phyloP scores from a whole-genome alignment of 1,139 yeast species.

The Hemisphaericaspora xylofermentans region DNA sequence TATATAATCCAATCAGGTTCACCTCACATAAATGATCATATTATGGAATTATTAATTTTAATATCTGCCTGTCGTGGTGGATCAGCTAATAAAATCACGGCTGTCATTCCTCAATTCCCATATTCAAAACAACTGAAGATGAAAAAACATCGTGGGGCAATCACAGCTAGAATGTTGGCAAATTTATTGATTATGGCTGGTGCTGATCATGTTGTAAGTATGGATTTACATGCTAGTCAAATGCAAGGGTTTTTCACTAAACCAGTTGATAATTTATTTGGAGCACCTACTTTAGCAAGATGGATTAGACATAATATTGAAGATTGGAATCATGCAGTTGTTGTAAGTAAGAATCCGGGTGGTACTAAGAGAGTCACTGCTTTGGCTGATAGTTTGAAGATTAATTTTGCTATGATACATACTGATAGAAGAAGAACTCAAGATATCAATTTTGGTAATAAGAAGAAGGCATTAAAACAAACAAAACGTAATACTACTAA shows the following conservation, averaged over 20 bases:
- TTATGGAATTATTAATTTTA: constrained; percentile 91
- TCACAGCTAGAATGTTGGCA: constrained; percentile 98
- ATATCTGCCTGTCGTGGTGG: constrained; percentile 97
- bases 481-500: constrained; percentile 17
- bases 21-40: constrained; percentile 85
- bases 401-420: constrained; percentile 98
- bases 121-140: constrained; percentile 96
- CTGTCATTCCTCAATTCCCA: constrained; percentile 96
- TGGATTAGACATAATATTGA: constrained; percentile 93
- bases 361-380: constrained; percentile 98
- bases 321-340: constrained; percentile 78
- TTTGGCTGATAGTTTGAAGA: constrained; percentile 89
- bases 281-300: constrained; percentile 93
- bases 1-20: constrained; percentile 95
- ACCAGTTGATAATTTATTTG: constrained; percentile 94
- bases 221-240: constrained; percentile 98
- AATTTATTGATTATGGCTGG: constrained; percentile 96
- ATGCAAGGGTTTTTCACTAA: constrained; percentile 98
- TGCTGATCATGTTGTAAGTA: constrained; percentile 96
- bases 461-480: constrained; percentile 35
- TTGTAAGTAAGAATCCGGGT: constrained; percentile 95
- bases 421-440: constrained; percentile 92
- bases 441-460: constrained; percentile 59
- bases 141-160: constrained; percentile 98
- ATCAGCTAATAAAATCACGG: constrained; percentile 93